These are phyloP conservation scores for Suillus lakei DNA, from an alignment of 768 basidiomycete genomes.

Conservation along the genomic window DNA sequence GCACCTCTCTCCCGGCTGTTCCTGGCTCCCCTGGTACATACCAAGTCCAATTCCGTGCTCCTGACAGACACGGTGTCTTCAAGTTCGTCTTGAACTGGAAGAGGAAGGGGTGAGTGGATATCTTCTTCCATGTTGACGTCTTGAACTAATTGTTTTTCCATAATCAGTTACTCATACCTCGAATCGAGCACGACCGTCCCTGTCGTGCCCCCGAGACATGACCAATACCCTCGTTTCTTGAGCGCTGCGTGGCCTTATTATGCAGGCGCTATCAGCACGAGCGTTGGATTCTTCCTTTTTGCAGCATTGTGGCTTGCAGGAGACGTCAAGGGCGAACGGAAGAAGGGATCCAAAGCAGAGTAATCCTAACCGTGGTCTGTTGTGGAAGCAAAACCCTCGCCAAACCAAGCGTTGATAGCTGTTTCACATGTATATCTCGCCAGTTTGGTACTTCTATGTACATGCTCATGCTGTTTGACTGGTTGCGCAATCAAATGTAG, in stretches of 20 bases:
- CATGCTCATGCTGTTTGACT: constrained; percentile 5
- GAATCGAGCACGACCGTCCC: constrained; percentile 76
- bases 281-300: constrained; percentile 84
- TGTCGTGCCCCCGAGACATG: constrained; percentile 92
- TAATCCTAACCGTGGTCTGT: constrained; percentile 11
- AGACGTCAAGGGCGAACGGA: constrained; percentile 69
- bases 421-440: neutral
- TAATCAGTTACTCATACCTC: constrained; percentile 72
- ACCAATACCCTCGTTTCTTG: constrained; percentile 95
- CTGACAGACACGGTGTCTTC: constrained; percentile 98
- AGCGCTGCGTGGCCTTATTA: constrained; percentile 98
- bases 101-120: constrained; percentile 73
- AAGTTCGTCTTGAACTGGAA: constrained; percentile 94
- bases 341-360: constrained; percentile 43
- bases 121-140: neutral
- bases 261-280: constrained; percentile 86
- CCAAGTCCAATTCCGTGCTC: constrained; percentile 83
- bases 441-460: constrained; percentile 3
- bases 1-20: constrained; percentile 72
- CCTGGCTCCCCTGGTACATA: constrained; percentile 67
- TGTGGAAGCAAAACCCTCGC: constrained; percentile 6
- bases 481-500: constrained; percentile 23
- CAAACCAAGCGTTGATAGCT: neutral
- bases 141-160: neutral
- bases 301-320: constrained; percentile 87